A percentile compares a stretch with the other conserved stretches of the same genome.
Evolutionary conservation across 2,329 filamentous ascomycete genomes (phyloP).

Genomic region (Epicoccum nigrum): DNA sequence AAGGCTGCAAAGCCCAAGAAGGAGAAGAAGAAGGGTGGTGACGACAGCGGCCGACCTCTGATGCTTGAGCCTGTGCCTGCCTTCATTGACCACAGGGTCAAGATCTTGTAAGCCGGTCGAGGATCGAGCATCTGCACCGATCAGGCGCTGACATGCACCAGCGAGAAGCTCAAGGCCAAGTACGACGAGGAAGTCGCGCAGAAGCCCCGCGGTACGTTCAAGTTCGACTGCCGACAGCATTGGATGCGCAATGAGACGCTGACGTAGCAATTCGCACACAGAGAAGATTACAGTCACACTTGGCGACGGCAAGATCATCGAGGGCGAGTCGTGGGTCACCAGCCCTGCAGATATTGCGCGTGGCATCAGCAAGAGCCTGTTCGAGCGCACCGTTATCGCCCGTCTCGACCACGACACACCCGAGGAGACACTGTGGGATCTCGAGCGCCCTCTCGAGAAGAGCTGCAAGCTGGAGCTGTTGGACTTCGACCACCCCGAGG

Average conservation of each 20-base stretch:
- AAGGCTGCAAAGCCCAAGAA: conserved; percentile 46
- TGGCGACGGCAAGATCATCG: conserved; percentile 71
- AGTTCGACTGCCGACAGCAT: conserved; percentile 6
- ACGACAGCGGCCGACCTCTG: conserved; percentile 50
- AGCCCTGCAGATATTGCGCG: conserved; percentile 80
- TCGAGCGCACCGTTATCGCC: conserved; percentile 85
- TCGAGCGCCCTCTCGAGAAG: conserved; percentile 86
- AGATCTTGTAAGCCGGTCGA: conserved; percentile 65
- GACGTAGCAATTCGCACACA: conserved; percentile 21
- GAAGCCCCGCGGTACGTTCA: conserved; percentile 63
- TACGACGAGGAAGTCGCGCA: conserved; percentile 76
- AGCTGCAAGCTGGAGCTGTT: conserved; percentile 85
- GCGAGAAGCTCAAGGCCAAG: conserved; percentile 81
- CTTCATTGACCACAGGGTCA: conserved; percentile 82
- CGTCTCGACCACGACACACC: conserved; percentile 78
- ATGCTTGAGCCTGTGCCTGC: conserved; percentile 65
- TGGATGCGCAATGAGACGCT: conserved; percentile 14
- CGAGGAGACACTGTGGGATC: conserved; percentile 82
- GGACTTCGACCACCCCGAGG: conserved; percentile 76
- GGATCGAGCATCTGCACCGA: not conserved
- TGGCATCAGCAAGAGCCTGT: conserved; percentile 82
- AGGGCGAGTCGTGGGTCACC: conserved; percentile 88
- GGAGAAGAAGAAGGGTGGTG: conserved; percentile 48
- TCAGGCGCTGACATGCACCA: conserved; percentile 22
- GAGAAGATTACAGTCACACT: conserved; percentile 77